A percentile compares a stretch with the other conserved stretches of the same genome.
Evolutionary conservation across 2,329 filamentous ascomycete species (phyloP).

Genomic region (Monosporascus sp.): DNA sequence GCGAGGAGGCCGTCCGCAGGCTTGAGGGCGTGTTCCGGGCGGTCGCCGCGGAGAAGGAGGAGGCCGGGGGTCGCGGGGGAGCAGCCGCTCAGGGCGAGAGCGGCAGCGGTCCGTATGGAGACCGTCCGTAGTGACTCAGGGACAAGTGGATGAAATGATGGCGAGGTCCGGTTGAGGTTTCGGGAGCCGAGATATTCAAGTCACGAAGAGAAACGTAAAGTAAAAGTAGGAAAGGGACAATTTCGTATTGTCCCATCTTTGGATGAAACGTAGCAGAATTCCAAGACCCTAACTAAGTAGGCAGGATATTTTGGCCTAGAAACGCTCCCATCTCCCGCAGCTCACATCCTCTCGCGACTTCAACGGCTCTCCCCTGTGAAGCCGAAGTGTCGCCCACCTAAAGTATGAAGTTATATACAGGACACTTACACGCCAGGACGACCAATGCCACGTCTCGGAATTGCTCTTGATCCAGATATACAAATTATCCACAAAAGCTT

Average conservation of each 20-base stretch:
- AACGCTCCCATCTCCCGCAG: too few species aligned
- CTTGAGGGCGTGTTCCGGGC: constrained; percentile 41
- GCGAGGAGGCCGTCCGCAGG: constrained; percentile 49
- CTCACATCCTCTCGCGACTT: too few species aligned
- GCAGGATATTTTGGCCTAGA: too few species aligned
- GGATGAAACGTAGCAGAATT: too few species aligned
- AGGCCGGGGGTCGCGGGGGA: constrained; percentile 25
- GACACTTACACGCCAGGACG: neutral
- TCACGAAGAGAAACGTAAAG: too few species aligned
- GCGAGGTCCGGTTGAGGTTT: neutral
- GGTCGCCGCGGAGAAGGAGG: constrained; percentile 22
- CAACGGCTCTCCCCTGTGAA: too few species aligned
- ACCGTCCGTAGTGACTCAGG: neutral
- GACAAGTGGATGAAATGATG: neutral
- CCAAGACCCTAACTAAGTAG: too few species aligned
- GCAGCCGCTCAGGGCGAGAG: neutral
- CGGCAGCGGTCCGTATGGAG: constrained; percentile 13
- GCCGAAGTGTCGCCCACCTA: neutral
- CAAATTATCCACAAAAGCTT: neutral
- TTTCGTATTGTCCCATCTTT: too few species aligned
- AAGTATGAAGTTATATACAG: neutral
- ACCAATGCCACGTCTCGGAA: neutral
- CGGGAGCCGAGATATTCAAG: neutral
- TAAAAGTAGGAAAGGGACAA: too few species aligned
- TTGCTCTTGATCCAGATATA: neutral